Base-by-base conservation (phyloP, 129 eudicot genomes). In the Escallonia rubra region DNA sequence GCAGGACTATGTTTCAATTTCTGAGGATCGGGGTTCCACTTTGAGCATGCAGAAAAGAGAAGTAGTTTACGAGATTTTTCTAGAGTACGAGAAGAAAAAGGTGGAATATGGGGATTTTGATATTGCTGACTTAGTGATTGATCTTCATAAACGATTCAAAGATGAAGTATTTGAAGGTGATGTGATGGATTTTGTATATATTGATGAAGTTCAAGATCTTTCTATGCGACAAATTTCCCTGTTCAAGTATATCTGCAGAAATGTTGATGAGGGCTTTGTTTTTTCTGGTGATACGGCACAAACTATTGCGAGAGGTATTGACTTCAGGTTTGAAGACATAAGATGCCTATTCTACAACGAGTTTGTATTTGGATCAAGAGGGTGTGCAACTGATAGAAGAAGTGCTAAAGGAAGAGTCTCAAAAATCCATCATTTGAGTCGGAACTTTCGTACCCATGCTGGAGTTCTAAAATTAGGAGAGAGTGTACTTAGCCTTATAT, bases 281-380 rank as follows among this genome's bases (percentile, higher is more conserved):
- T 87, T 90, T 72, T 72, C 86, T 5, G 95, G 97, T 10, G 97
- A 90, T 72, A 90, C 95, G 3, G 97, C 97, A 0, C 97, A 90
- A 38, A 85, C 90, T 1, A 90, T 90, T 44, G 95, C 97, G 45
- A 85, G 91, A 70, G 97, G 97, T 7, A 72, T 90, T 49, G 95
- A 83, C 13, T 90, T 90, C 49, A 63, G 97, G 57, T 90, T 90
- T 60, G 87, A 90, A 66, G 97, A 87, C 48, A 83, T 90, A 64
- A 55, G 87, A 53, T 63, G 66, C 2, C 15, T 90, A 66, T 90
- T 87, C 74, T 90, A 68, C 63, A 79, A 67, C 7, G 84, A 78
- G 74, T 90, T 90, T 68, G 39, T 85, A 43, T 58, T 63, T 77
- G 69, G 70, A 59, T 62, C 80, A 8, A 60, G 34, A 57, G 45